phyloP scores from a whole-genome alignment of 2,329 filamentous ascomycete genomes.

The Calonectria henricotiae region DNA sequence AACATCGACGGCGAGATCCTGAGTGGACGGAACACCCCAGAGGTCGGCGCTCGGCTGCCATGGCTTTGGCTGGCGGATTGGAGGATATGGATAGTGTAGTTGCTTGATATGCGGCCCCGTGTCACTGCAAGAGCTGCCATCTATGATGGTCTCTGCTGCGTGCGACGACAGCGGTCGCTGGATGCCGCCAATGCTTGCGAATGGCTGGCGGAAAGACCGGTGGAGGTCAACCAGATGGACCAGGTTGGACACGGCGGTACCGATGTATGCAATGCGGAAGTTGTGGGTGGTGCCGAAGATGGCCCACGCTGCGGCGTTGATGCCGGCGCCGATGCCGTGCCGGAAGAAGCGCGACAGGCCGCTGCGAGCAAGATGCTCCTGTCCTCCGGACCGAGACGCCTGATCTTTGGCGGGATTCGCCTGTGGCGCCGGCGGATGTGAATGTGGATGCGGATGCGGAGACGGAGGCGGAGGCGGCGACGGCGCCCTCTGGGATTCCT shows the following conservation, averaged over 20 bases:
- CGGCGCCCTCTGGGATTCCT: slow-evolving; percentile 11
- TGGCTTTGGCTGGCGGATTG: slow-evolving; percentile 46
- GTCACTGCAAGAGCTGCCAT: slow-evolving; percentile 41
- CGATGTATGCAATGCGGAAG: slow-evolving; percentile 51
- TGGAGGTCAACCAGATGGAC: slow-evolving; percentile 49
- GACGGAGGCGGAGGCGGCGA: slow-evolving; percentile 16
- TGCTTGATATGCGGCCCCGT: slow-evolving; percentile 29
- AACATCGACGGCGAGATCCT: slow-evolving; percentile 47
- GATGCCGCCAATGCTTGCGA: slow-evolving; percentile 33
- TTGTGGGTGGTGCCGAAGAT: slow-evolving; percentile 49
- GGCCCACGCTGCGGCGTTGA: slow-evolving; percentile 48
- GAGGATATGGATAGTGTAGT: slow-evolving; percentile 50
- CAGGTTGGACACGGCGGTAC: slow-evolving; percentile 49
- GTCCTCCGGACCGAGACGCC: slow-evolving; percentile 32
- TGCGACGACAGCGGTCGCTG: slow-evolving; percentile 38
- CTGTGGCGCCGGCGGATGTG: slow-evolving; percentile 19
- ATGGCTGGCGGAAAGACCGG: slow-evolving; percentile 48
- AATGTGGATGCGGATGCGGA: neutral
- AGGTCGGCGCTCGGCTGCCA: slow-evolving; percentile 47
- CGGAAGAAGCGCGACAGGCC: slow-evolving; percentile 50
- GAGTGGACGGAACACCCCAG: slow-evolving; percentile 45
- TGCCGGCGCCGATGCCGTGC: slow-evolving; percentile 48
- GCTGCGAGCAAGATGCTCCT: slow-evolving; percentile 48
- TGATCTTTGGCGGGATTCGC: slow-evolving; percentile 33
- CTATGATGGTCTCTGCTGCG: slow-evolving; percentile 41